phyloP scores from a whole-genome alignment of 768 basidiomycete species.

The Pleurotus ostreatus region DNA sequence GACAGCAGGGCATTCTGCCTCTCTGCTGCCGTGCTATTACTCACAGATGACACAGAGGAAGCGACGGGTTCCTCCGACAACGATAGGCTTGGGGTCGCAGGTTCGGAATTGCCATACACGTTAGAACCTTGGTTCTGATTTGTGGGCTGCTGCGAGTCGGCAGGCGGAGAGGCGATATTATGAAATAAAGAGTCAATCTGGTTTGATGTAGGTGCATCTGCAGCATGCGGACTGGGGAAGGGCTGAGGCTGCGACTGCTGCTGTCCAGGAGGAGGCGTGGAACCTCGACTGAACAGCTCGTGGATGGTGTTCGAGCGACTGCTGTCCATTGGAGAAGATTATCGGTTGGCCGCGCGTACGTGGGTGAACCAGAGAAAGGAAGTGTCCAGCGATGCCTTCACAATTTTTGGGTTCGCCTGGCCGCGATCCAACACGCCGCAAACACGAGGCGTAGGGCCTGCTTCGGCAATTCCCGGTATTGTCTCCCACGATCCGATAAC shows the following conservation, averaged over 20 bases:
- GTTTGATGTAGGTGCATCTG: slow-evolving; percentile 45
- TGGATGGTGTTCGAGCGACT: slow-evolving; percentile 36
- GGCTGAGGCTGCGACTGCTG: slow-evolving; percentile 27
- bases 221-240: slow-evolving; percentile 32
- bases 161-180: slow-evolving; percentile 38
- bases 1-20: slow-evolving; percentile 75
- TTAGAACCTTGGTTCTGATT: slow-evolving; percentile 15
- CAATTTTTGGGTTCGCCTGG: slow-evolving; percentile 15
- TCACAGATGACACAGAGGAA: slow-evolving; percentile 34
- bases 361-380: slow-evolving; percentile 6
- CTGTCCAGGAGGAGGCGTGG: slow-evolving; percentile 43
- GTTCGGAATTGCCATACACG: slow-evolving; percentile 28
- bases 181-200: slow-evolving; percentile 71
- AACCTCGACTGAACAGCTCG: slow-evolving; percentile 52
- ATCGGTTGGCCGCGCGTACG: neutral
- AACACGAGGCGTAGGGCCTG: slow-evolving; percentile 38
- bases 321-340: slow-evolving; percentile 27
- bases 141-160: slow-evolving; percentile 33
- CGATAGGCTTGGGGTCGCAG: slow-evolving; percentile 38
- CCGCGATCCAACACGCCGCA: slow-evolving; percentile 30
- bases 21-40: slow-evolving; percentile 47
- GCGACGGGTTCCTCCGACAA: slow-evolving; percentile 41
- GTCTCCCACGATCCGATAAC: slow-evolving; percentile 3
- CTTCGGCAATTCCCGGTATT: slow-evolving; percentile 26
- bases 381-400: slow-evolving; percentile 2